Evolutionary conservation across 768 basidiomycete genomes (phyloP).

Genomic region (Pleurotus giganteus): DNA sequence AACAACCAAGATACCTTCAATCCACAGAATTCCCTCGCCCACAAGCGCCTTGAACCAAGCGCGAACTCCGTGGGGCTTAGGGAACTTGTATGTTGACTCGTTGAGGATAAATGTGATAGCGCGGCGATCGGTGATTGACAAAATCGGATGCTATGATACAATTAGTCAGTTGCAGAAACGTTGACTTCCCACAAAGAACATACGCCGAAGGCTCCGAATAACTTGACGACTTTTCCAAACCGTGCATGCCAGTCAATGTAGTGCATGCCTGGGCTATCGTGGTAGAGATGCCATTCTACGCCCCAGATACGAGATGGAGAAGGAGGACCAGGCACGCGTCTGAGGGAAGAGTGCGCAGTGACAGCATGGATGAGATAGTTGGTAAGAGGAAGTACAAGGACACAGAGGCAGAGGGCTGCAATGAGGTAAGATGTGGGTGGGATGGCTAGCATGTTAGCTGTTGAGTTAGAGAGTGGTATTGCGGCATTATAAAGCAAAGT

Average conservation of each 20-base stretch:
- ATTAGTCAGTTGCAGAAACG: constrained; percentile 4
- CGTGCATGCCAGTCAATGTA: constrained; percentile 51
- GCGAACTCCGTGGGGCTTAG: constrained; percentile 61
- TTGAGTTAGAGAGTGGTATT: background rate
- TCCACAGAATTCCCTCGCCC: constrained; percentile 64
- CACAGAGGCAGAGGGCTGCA: constrained; percentile 18
- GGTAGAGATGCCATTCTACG: constrained; percentile 57
- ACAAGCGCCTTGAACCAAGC: constrained; percentile 62
- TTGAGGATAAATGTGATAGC: constrained; percentile 55
- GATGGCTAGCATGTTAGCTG: constrained; percentile 21
- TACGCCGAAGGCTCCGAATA: constrained; percentile 59
- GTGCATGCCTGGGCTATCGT: constrained; percentile 46
- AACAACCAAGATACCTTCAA: constrained; percentile 44
- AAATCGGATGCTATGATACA: constrained; percentile 45
- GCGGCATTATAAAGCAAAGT: background rate
- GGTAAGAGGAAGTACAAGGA: constrained; percentile 27
- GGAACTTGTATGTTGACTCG: constrained; percentile 55
- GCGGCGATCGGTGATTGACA: constrained; percentile 54
- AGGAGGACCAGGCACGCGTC: constrained; percentile 51
- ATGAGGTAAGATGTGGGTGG: constrained; percentile 16
- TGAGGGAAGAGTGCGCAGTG: constrained; percentile 29
- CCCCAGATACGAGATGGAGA: constrained; percentile 56
- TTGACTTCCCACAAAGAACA: constrained; percentile 13
- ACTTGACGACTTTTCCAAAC: constrained; percentile 54
- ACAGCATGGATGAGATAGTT: constrained; percentile 34